These are phyloP conservation scores for Xanthoconium separans DNA, from an alignment of 1,284 basidiomycete species.

Conservation along the genomic window DNA sequence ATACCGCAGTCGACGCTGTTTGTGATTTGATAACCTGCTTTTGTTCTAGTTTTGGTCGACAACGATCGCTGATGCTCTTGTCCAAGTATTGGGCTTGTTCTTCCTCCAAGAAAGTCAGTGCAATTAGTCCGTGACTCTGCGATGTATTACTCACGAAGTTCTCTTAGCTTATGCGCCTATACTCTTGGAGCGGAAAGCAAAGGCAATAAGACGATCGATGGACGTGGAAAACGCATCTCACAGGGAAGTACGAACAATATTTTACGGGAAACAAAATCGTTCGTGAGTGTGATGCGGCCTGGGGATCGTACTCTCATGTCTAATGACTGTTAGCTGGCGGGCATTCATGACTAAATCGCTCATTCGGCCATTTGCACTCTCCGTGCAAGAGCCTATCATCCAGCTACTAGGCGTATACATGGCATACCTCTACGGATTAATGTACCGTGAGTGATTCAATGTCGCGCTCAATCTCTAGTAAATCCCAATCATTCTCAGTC, in stretches of 20 bases:
- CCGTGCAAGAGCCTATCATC: slow-evolving; percentile 48
- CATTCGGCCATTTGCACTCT: slow-evolving; percentile 48
- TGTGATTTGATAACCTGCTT: neutral
- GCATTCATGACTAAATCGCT: slow-evolving; percentile 37
- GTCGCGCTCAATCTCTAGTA: neutral
- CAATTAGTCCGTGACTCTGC: neutral
- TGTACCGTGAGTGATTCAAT: slow-evolving; percentile 47
- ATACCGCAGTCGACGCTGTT: neutral
- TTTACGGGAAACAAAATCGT: slow-evolving; percentile 40
- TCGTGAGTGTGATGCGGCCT: slow-evolving; percentile 35
- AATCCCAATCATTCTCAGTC: slow-evolving; percentile 35
- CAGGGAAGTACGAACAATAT: slow-evolving; percentile 44
- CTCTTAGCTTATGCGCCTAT: slow-evolving; percentile 57
- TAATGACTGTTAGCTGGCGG: slow-evolving; percentile 34
- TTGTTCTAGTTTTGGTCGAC: slow-evolving; percentile 58
- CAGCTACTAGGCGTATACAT: slow-evolving; percentile 47
- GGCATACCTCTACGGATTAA: slow-evolving; percentile 49
- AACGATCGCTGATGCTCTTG: slow-evolving; percentile 47
- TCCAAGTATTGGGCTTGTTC: slow-evolving; percentile 56
- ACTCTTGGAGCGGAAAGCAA: slow-evolving; percentile 60
- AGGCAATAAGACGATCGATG: slow-evolving; percentile 45
- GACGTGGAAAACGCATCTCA: slow-evolving; percentile 40
- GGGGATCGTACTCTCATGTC: neutral
- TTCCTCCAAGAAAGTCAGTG: slow-evolving; percentile 61
- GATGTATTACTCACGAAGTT: neutral